These are phyloP conservation scores for Pseudogymnoascus sp. DNA, from an alignment of 2,329 filamentous ascomycete species.

Conservation along the genomic window DNA sequence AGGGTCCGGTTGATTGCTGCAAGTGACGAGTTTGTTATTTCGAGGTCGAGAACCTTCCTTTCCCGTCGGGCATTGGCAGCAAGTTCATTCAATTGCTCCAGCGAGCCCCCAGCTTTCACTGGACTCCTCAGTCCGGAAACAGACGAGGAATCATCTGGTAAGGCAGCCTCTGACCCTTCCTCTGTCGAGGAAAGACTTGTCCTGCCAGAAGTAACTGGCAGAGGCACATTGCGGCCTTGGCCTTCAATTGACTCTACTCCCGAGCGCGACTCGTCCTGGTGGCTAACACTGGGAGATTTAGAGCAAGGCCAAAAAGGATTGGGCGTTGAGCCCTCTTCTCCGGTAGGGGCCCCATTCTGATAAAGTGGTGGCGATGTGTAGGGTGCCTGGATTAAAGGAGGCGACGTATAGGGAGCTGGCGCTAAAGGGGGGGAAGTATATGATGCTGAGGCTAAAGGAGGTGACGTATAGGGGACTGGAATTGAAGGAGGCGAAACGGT, in stretches of 20 bases:
- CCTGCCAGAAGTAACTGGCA: background rate
- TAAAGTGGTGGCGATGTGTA: background rate
- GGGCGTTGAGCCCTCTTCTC: background rate
- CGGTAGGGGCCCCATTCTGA: background rate
- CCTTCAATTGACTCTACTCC: background rate
- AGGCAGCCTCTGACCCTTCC: background rate
- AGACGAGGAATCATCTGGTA: background rate
- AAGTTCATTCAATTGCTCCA: conserved; percentile 61
- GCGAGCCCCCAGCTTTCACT: conserved; percentile 43
- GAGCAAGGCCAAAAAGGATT: background rate
- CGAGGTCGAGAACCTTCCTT: conserved; percentile 88
- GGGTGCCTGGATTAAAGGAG: background rate
- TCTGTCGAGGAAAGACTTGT: background rate
- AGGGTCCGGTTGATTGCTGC: conserved; percentile 91
- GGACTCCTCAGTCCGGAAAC: conserved; percentile 35
- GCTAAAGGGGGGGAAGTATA: background rate
- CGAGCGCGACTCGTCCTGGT: background rate
- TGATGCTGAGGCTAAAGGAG: background rate
- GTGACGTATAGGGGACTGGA: background rate
- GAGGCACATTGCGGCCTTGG: background rate
- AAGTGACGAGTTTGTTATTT: conserved; percentile 93
- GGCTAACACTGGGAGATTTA: background rate
- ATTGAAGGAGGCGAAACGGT: background rate
- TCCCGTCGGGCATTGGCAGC: conserved; percentile 85
- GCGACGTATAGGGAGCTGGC: background rate